A percentile compares a stretch with the other conserved stretches of the same genome.
phyloP scores from a whole-genome alignment of 345 rosid genomes.

The Boechera divaricarpa region DNA sequence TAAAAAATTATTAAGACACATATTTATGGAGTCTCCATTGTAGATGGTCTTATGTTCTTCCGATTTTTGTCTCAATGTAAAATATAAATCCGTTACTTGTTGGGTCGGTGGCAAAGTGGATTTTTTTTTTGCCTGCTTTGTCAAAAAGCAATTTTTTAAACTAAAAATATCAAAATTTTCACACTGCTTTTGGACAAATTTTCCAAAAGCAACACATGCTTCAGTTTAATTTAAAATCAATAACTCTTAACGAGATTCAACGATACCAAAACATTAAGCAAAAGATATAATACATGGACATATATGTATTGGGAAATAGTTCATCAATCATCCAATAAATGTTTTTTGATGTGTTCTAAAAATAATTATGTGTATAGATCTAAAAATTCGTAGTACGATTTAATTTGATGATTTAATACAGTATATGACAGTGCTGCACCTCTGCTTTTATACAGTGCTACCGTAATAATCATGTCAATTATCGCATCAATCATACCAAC shows the following conservation, averaged over 20 bases:
- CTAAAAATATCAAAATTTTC: conserved; percentile 31
- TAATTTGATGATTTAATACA: background rate
- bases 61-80: conserved; percentile 36
- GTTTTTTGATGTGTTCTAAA: no score
- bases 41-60: background rate
- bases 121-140: conserved; percentile 32
- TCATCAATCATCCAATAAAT: no score
- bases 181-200: conserved; percentile 42
- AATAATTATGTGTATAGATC: no score
- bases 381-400: no score
- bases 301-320: no score
- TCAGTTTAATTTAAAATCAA: conserved; percentile 1
- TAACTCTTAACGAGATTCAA: background rate
- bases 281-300: no score
- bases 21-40: no score
- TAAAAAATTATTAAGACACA: no score
- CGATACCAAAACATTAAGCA: background rate
- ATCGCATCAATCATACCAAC: conserved; percentile 43
- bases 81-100: conserved; percentile 32
- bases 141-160: conserved; percentile 36
- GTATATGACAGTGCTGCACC: background rate
- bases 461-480: conserved; percentile 36
- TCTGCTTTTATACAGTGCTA: conserved; percentile 5
- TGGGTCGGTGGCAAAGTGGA: conserved; percentile 43
- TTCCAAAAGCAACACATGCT: conserved; percentile 23